Conservation (phyloP, 1,284 basidiomycete genomes). For the Naganishia cerealis region DNA sequence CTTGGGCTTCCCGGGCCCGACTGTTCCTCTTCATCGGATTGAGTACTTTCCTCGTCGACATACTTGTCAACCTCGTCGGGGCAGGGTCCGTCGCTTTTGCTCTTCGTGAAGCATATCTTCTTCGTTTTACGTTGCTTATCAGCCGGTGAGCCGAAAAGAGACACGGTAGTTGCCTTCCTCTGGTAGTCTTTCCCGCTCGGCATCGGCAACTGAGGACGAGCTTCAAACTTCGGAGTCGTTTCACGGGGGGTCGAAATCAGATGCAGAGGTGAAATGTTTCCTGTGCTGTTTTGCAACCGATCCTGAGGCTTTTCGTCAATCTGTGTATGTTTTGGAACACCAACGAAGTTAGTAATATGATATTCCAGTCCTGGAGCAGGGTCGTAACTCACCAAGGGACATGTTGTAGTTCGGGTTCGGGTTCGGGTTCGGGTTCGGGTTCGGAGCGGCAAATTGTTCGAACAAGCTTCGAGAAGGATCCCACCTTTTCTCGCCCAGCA, state of each 20-base stretch:
- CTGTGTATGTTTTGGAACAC: no score
- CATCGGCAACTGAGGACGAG: conserved; percentile 27
- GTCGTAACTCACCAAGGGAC: conserved; percentile 5
- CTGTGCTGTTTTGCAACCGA: background rate
- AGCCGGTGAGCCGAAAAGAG: conserved; percentile 73
- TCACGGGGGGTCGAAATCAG: background rate
- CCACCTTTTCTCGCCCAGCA: conserved; percentile 70
- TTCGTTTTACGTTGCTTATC: conserved; percentile 86
- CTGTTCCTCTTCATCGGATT: background rate
- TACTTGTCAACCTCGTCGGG: background rate
- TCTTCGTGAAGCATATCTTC: conserved; percentile 41
- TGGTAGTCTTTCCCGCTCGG: conserved; percentile 29
- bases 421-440: conserved; percentile 41
- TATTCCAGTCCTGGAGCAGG: background rate
- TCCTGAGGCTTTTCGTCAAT: background rate
- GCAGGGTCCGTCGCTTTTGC: background rate
- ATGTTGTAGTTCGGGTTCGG: no score
- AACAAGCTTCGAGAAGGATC: conserved; percentile 79
- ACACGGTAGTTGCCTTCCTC: conserved; percentile 57
- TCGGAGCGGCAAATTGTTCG: conserved; percentile 69
- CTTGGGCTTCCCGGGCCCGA: background rate
- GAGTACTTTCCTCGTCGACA: conserved; percentile 16
- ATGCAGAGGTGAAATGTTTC: background rate
- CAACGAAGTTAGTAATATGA: background rate
- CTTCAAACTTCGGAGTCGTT: no score